Conservation (phyloP, 441 rosid species). For the Hypseocharis bilobata region DNA sequence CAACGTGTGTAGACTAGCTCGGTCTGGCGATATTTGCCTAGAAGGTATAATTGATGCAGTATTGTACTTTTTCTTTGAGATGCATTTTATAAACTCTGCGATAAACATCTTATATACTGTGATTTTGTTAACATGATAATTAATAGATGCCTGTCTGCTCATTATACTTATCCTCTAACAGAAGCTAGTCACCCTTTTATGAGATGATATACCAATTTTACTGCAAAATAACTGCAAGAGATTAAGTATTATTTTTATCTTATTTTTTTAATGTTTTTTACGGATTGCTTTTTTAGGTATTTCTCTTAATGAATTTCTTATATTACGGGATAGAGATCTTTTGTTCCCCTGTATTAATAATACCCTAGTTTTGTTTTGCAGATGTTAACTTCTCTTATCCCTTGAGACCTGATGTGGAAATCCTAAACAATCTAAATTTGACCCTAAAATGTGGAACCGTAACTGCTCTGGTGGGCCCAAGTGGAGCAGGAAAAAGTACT, state of each 20-base stretch:
- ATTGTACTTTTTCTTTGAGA: constrained; percentile 5
- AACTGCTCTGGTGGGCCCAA: constrained; percentile 86
- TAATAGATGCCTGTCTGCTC: background rate
- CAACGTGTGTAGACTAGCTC: constrained; percentile 46
- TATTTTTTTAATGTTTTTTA: too few species aligned
- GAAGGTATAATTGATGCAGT: constrained; percentile 44
- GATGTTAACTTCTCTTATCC: constrained; percentile 85
- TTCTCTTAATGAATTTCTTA: background rate
- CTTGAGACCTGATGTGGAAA: constrained; percentile 64
- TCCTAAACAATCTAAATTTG: constrained; percentile 59
- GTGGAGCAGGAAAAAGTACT: constrained; percentile 96
- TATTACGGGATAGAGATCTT: background rate
- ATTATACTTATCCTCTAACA: background rate
- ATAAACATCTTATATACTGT: background rate
- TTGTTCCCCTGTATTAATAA: constrained; percentile 3
- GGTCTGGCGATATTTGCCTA: constrained; percentile 71
- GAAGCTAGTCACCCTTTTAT: background rate
- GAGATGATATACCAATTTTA: background rate
- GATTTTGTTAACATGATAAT: background rate
- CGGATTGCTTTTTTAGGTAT: background rate
- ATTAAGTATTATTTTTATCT: background rate
- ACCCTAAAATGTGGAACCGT: constrained; percentile 66
- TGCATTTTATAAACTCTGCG: constrained; percentile 9
- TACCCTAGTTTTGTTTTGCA: constrained; percentile 33
- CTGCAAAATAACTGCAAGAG: background rate